These are phyloP conservation scores for Pseudonitzschia multistriata DNA, from an alignment of 108 stramenopile species.

Conservation along the genomic window DNA sequence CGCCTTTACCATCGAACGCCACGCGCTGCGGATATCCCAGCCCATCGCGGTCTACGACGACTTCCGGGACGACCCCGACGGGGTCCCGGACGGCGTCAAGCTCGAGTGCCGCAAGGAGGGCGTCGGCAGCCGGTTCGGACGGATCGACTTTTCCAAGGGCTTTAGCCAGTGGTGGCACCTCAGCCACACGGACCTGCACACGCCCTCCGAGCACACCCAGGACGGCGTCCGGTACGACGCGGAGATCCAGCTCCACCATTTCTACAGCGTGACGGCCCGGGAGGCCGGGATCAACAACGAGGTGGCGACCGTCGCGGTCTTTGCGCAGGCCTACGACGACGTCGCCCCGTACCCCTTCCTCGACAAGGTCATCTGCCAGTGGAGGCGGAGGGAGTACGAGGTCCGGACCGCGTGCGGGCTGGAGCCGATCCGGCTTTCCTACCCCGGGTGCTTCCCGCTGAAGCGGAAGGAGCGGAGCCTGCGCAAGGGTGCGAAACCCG, in stretches of 20 bases:
- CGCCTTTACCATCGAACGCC: slow-evolving; percentile 42
- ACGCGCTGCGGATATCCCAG: slow-evolving; percentile 35
- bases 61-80: slow-evolving; percentile 6
- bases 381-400: slow-evolving; percentile 41
- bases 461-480: slow-evolving; percentile 3
- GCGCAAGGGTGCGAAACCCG: background rate
- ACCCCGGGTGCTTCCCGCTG: slow-evolving; percentile 29
- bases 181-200: slow-evolving; percentile 39
- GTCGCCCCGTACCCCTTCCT: slow-evolving; percentile 29
- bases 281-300: slow-evolving; percentile 23
- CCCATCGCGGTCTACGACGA: slow-evolving; percentile 23
- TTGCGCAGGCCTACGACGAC: slow-evolving; percentile 36
- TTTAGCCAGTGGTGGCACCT: slow-evolving; percentile 33
- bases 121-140: slow-evolving; percentile 21
- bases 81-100: slow-evolving; percentile 1
- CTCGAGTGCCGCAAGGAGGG: slow-evolving; percentile 16
- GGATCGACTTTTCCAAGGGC: slow-evolving; percentile 31
- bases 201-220: slow-evolving; percentile 47
- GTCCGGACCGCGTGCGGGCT: slow-evolving; percentile 45
- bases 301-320: slow-evolving; percentile 40
- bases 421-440: slow-evolving; percentile 26
- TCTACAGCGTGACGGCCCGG: slow-evolving; percentile 22
- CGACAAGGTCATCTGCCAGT: slow-evolving; percentile 57
- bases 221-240: slow-evolving; percentile 52
- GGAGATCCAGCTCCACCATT: slow-evolving; percentile 42